Base-by-base conservation (phyloP, 176 grass and related monocot genomes). In the Rhynchospora pubera region DNA sequence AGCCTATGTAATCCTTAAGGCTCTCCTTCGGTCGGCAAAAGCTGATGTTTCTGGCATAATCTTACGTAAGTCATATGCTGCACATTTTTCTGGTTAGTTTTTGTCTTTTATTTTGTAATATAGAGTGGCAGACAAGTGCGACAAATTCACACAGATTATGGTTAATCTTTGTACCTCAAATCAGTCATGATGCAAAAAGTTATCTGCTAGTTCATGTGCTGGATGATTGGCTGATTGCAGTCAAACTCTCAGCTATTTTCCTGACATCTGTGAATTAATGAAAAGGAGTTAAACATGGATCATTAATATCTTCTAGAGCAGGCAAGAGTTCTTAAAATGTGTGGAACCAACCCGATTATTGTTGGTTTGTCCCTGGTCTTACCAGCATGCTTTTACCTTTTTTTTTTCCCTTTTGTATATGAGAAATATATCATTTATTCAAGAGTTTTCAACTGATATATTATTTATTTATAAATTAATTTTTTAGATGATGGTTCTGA, bases 1-100 rank as follows among this genome's bases (percentile, higher is more conserved):
- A 16, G 96, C 96, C 73, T 99, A 91, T 86, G 91, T 86, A 30
- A 99, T 99, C 45, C 96, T 99, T 83, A 88, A 93, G 64, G 85
- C 78, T 61, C 90, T 99, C 47, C 63, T 99, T 62, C 84, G 84
- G 13, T 99, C 96, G 2, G 90, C 87, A 65, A 91, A 91, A 63
- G 79, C 86, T 63, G 85, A 90, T 72, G 90, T 89, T 46, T 85
- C 48, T 32, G 91, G 96, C 47, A 60, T 99, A 60, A 9, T 95
- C 64, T 90, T 95, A 58, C 93, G 96, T 99, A 87, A 85, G 92
- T 90, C 48, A 7, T 59, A 62, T 77, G 5, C 58, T 24, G 21
- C 24, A 7, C n/a, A 13, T 51, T 50, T 19, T 51, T 24, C 45
- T 48, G 44, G 69, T 74, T 74, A 45, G 69, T 50, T 11, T 9